Percentiles rank a stretch among this genome's conserved stretches.
Conservation (phyloP, 305 asterid genomes). For the Euphrasia arctica region DNA sequence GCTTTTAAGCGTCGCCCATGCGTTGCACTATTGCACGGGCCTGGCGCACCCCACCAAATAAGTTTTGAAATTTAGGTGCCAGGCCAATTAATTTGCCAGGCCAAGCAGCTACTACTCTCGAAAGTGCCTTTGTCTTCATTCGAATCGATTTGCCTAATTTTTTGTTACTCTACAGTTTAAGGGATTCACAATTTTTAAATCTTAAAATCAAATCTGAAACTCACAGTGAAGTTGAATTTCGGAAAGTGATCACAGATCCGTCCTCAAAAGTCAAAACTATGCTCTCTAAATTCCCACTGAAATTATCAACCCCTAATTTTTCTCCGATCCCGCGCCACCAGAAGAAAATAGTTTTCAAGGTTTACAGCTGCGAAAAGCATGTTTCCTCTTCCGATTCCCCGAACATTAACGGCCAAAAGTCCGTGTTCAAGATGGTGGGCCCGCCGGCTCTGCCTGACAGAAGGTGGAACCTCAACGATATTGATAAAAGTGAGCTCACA, state of each 20-base stretch:
- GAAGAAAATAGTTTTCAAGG: constrained; percentile 38
- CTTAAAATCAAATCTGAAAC: constrained; percentile 1
- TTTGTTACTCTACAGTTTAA: too few relatives aligned
- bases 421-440: constrained; percentile 55
- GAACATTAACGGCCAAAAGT: constrained; percentile 39
- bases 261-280: constrained; percentile 31
- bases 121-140: background rate
- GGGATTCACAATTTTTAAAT: background rate
- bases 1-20: too few relatives aligned
- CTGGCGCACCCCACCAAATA: too few relatives aligned
- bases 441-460: constrained; percentile 48
- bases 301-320: constrained; percentile 34
- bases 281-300: constrained; percentile 46
- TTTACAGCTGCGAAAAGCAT: constrained; percentile 52
- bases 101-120: too few relatives aligned
- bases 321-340: constrained; percentile 29
- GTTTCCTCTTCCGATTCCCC: constrained; percentile 44
- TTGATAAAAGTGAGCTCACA: constrained; percentile 59
- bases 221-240: constrained; percentile 22
- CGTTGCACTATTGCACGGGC: too few relatives aligned
- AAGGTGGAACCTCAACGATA: constrained; percentile 71
- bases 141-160: too few relatives aligned
- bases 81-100: too few relatives aligned
- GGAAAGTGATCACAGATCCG: background rate
- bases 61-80: too few relatives aligned